Evolutionary conservation across 371 early-diverging fungal species (phyloP).

Genomic region (Rhizomucor pusillus): DNA sequence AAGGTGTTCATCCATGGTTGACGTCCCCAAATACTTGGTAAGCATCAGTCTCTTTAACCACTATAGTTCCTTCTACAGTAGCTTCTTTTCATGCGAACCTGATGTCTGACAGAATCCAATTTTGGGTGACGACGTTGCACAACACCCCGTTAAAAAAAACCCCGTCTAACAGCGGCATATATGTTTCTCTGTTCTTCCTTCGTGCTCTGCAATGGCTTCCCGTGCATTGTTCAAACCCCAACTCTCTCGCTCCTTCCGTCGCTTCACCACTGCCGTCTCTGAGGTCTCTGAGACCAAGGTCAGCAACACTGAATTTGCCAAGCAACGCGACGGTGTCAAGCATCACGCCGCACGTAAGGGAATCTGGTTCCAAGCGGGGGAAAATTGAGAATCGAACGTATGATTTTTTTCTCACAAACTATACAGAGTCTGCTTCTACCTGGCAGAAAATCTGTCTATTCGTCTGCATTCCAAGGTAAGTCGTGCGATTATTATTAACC

Average conservation of each 20-base stretch:
- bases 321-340: slow-evolving; percentile 44
- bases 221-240: slow-evolving; percentile 34
- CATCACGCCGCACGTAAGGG: slow-evolving; percentile 43
- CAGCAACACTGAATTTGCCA: slow-evolving; percentile 25
- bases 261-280: slow-evolving; percentile 33
- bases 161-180: too few relatives aligned
- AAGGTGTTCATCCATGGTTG: too few relatives aligned
- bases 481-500: neutral
- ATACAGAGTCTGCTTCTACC: slow-evolving; percentile 44
- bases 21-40: too few relatives aligned
- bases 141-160: too few relatives aligned
- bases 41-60: too few relatives aligned
- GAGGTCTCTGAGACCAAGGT: slow-evolving; percentile 16
- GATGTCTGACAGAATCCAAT: too few relatives aligned
- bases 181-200: slow-evolving; percentile 2
- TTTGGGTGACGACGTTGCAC: too few relatives aligned
- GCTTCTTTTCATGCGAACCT: too few relatives aligned
- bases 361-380: too few relatives aligned
- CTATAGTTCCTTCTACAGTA: too few relatives aligned
- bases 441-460: slow-evolving; percentile 53
- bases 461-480: slow-evolving; percentile 51
- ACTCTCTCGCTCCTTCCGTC: slow-evolving; percentile 25
- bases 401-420: neutral
- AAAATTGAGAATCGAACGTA: neutral
- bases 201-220: slow-evolving; percentile 29